A percentile compares a stretch with the other conserved stretches of the same genome.
These are phyloP conservation scores for Oidiodendron maius DNA, from an alignment of 495 filamentous ascomycete species.

Conservation along the genomic window DNA sequence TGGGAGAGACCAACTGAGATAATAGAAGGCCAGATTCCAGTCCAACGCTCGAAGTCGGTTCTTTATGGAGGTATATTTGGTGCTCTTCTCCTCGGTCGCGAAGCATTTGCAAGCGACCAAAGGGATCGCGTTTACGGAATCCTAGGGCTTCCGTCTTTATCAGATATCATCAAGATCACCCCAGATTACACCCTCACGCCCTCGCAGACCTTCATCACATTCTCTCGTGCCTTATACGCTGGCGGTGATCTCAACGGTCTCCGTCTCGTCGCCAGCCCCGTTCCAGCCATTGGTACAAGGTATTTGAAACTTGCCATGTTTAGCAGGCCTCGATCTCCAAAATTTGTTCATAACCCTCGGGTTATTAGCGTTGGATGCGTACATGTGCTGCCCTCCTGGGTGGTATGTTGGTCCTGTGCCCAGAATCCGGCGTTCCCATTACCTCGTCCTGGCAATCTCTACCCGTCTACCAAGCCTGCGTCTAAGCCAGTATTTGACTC, in stretches of 20 bases:
- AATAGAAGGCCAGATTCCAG: too few relatives aligned
- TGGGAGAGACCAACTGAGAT: too few relatives aligned
- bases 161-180: slow-evolving; percentile 6
- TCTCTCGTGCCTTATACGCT: slow-evolving; percentile 9
- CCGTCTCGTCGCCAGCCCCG: slow-evolving; percentile 14
- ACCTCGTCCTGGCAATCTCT: too few relatives aligned
- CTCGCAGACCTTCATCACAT: slow-evolving; percentile 12
- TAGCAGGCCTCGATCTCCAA: slow-evolving; percentile 15
- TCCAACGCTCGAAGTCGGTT: too few relatives aligned
- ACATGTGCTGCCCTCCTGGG: too few relatives aligned
- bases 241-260: slow-evolving; percentile 18
- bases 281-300: slow-evolving; percentile 12
- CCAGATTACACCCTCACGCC: slow-evolving; percentile 15
- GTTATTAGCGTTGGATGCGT: too few relatives aligned
- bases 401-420: too few relatives aligned
- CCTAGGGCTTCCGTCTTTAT: slow-evolving; percentile 14
- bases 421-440: too few relatives aligned
- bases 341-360: too few relatives aligned
- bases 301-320: slow-evolving; percentile 13
- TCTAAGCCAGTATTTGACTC: too few relatives aligned
- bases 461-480: too few relatives aligned
- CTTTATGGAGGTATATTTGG: too few relatives aligned
- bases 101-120: slow-evolving; percentile 18
- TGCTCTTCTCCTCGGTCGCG: slow-evolving; percentile 15
- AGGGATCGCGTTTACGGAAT: slow-evolving; percentile 20